phyloP scores from a whole-genome alignment of 495 filamentous ascomycete genomes.

The Trichocladium uniseriatum region DNA sequence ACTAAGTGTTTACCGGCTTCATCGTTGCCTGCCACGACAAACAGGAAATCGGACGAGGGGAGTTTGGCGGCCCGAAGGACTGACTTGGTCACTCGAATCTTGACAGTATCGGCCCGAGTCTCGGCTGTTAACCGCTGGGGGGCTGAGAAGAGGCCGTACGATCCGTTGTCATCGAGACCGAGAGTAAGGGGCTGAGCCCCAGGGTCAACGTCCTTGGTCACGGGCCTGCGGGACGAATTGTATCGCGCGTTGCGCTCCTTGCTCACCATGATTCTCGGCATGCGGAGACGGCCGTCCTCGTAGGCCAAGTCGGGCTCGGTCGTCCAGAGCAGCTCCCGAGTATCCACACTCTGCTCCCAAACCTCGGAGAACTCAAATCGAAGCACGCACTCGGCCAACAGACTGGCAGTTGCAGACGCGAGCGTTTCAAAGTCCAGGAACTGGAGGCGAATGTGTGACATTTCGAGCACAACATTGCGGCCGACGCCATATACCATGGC shows the following conservation, averaged over 20 bases:
- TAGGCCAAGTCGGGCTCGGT: constrained; percentile 26
- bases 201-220: neutral
- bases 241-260: neutral
- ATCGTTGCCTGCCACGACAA: neutral
- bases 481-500: neutral
- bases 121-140: neutral
- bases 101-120: neutral
- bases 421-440: constrained; percentile 22
- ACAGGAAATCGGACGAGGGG: neutral
- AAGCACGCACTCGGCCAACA: neutral
- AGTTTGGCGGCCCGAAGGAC: neutral
- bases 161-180: neutral
- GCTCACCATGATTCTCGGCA: neutral
- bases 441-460: constrained; percentile 19
- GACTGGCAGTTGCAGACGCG: neutral
- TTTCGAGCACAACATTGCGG: constrained; percentile 9
- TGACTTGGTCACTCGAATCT: neutral
- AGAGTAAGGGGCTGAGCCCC: neutral
- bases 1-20: neutral
- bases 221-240: neutral
- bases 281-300: neutral
- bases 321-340: constrained; percentile 18
- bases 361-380: neutral
- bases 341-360: neutral
- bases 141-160: neutral